These are phyloP conservation scores for Coemansia sp. DNA, from an alignment of 192 early-diverging fungal species.

Conservation along the genomic window DNA sequence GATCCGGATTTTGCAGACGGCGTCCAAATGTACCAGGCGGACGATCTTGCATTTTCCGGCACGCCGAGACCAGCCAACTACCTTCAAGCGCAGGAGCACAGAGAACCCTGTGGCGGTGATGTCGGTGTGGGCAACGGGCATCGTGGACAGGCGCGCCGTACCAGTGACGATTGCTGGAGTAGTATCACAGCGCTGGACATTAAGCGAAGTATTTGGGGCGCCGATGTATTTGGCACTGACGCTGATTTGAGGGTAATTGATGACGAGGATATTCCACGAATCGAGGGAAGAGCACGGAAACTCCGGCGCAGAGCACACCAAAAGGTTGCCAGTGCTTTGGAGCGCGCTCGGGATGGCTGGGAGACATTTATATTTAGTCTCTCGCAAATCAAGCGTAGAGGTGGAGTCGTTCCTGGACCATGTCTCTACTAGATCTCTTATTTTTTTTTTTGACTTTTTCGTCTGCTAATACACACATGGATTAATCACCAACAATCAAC, in stretches of 20 bases:
- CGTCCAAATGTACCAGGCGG: conserved; percentile 21
- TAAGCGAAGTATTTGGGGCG: neutral
- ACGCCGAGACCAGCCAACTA: neutral
- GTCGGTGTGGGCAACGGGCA: neutral
- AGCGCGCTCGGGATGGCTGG: conserved; percentile 21
- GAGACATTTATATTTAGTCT: neutral
- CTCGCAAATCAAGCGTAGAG: conserved; percentile 1
- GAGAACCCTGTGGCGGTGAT: neutral
- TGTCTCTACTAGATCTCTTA: neutral
- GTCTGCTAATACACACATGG: too few relatives aligned
- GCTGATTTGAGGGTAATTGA: neutral
- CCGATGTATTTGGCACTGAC: neutral
- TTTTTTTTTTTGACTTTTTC: too few relatives aligned
- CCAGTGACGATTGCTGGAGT: conserved; percentile 8
- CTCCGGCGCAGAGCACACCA: conserved; percentile 20
- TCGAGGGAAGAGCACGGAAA: conserved; percentile 14
- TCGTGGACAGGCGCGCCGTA: neutral
- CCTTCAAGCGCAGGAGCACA: neutral
- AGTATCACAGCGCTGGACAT: neutral
- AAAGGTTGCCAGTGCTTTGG: conserved; percentile 7
- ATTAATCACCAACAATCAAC: too few relatives aligned
- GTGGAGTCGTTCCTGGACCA: neutral
- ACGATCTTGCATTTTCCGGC: conserved; percentile 9
- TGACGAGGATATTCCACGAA: neutral
- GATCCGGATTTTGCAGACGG: conserved; percentile 5